A percentile compares a stretch with the other conserved stretches of the same genome.
phyloP scores from a whole-genome alignment of 352 stramenopile genomes.

The Phytophthora lateralis region DNA sequence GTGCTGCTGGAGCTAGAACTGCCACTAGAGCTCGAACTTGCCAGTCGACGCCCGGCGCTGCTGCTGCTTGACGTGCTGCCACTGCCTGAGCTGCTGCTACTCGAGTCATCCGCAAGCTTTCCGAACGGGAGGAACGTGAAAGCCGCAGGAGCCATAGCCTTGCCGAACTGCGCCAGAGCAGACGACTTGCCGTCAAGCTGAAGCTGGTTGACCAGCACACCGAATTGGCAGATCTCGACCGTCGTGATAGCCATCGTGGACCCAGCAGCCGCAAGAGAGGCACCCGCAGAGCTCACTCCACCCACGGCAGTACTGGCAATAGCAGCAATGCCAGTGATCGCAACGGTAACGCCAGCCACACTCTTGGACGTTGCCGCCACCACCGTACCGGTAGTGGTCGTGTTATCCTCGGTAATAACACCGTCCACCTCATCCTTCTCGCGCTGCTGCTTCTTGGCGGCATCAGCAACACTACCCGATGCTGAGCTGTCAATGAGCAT shows the following conservation, averaged over 20 bases:
- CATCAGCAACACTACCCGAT: constrained; percentile 45
- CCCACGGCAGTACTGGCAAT: constrained; percentile 69
- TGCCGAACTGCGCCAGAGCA: constrained; percentile 68
- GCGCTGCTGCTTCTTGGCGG: constrained; percentile 68
- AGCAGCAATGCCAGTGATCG: constrained; percentile 69
- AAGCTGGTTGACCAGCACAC: constrained; percentile 77
- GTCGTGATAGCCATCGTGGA: constrained; percentile 75
- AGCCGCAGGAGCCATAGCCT: constrained; percentile 72
- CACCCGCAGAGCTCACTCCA: constrained; percentile 40
- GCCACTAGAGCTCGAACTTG: constrained; percentile 24
- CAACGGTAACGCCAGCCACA: constrained; percentile 71
- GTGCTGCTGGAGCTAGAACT: constrained; percentile 21
- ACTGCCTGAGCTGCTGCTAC: constrained; percentile 33
- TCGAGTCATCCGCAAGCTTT: constrained; percentile 44
- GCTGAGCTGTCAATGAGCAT: constrained; percentile 48
- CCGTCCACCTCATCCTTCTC: constrained; percentile 44
- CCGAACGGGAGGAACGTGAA: constrained; percentile 85
- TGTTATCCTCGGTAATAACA: constrained; percentile 73
- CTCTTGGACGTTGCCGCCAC: constrained; percentile 72
- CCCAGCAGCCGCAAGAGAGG: constrained; percentile 55
- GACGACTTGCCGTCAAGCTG: constrained; percentile 77
- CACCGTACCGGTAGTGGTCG: constrained; percentile 56
- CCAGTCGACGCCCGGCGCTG: constrained; percentile 40
- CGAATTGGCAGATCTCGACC: constrained; percentile 83
- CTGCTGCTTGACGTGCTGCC: constrained; percentile 18